Percentiles rank a stretch among this genome's conserved stretches.
Conservation (phyloP, 1,284 basidiomycete species). For the Ustilago trichophora region DNA sequence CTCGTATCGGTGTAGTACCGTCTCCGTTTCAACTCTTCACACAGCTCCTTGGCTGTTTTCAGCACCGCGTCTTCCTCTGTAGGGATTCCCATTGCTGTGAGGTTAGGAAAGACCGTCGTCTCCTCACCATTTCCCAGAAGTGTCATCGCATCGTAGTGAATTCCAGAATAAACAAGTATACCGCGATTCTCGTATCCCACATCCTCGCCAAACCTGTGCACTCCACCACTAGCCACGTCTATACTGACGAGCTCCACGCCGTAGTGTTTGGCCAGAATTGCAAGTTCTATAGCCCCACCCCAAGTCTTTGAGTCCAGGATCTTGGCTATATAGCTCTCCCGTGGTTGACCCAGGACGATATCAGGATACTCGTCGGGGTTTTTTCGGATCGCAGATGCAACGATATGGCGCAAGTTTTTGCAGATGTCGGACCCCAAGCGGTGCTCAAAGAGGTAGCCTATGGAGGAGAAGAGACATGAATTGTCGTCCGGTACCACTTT, state of each 20-base stretch:
- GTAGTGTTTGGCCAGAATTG: constrained; percentile 41
- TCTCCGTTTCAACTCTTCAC: constrained; percentile 29
- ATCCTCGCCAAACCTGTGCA: constrained; percentile 52
- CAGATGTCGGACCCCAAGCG: constrained; percentile 17
- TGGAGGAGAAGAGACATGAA: constrained; percentile 52
- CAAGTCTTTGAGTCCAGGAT: constrained; percentile 28
- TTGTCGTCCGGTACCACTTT: constrained; percentile 58
- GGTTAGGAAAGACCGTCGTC: constrained; percentile 39
- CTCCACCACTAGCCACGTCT: constrained; percentile 41
- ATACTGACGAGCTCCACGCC: constrained; percentile 38
- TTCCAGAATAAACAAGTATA: constrained; percentile 49
- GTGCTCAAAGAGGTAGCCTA: constrained; percentile 31
- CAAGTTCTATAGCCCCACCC: constrained; percentile 57
- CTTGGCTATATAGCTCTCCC: constrained; percentile 34
- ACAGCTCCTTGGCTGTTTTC: constrained; percentile 29
- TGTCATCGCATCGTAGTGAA: constrained; percentile 55
- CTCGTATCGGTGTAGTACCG: constrained; percentile 56
- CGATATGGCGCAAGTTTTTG: constrained; percentile 26
- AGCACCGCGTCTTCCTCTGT: constrained; percentile 27
- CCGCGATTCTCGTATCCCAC: constrained; percentile 24
- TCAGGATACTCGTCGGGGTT: constrained; percentile 37
- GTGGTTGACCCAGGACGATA: constrained; percentile 42
- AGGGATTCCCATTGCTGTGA: constrained; percentile 3
- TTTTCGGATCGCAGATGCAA: constrained; percentile 26
- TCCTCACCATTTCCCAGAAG: constrained; percentile 3